Evolutionary conservation across 2,329 filamentous ascomycete genomes (phyloP).

Genomic region (Aspergillus sp.): DNA sequence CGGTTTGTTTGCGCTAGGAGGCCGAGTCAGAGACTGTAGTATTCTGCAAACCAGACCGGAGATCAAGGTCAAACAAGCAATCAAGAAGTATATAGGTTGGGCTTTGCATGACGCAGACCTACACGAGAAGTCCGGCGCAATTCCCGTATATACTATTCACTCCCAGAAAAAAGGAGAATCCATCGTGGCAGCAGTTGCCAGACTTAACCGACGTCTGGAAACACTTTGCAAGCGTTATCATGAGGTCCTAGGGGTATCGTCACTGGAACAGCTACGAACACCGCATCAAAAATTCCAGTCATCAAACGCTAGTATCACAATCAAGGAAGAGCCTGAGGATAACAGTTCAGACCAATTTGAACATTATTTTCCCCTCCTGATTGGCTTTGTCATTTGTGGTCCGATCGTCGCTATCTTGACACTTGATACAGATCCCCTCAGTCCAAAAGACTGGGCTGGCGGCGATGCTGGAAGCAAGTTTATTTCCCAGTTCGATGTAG

Average conservation of each 20-base stretch:
- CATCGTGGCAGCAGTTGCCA: constrained; percentile 34
- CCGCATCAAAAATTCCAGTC: background rate
- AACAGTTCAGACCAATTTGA: constrained; percentile 4
- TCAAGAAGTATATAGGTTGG: constrained; percentile 47
- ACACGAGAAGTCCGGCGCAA: constrained; percentile 21
- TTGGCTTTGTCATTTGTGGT: constrained; percentile 47
- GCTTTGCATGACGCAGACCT: constrained; percentile 43
- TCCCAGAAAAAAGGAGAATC: constrained; percentile 33
- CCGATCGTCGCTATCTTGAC: constrained; percentile 47
- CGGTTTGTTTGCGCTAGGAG: constrained; percentile 44
- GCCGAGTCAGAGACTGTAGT: constrained; percentile 44
- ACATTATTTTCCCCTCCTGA: constrained; percentile 41
- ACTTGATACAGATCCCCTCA: constrained; percentile 35
- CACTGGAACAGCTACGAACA: background rate
- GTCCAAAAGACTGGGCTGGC: constrained; percentile 8
- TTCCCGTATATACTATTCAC: constrained; percentile 42
- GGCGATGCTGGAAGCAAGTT: constrained; percentile 19
- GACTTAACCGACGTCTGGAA: constrained; percentile 38
- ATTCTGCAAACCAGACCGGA: constrained; percentile 29
- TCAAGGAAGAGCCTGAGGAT: background rate
- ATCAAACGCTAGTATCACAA: background rate
- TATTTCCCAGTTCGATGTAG: constrained; percentile 48
- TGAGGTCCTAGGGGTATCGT: constrained; percentile 13
- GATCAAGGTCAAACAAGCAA: constrained; percentile 31
- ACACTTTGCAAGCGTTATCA: constrained; percentile 38